Conservation (phyloP, 2,329 filamentous ascomycete genomes). For the Diplodia scrobiculata region DNA sequence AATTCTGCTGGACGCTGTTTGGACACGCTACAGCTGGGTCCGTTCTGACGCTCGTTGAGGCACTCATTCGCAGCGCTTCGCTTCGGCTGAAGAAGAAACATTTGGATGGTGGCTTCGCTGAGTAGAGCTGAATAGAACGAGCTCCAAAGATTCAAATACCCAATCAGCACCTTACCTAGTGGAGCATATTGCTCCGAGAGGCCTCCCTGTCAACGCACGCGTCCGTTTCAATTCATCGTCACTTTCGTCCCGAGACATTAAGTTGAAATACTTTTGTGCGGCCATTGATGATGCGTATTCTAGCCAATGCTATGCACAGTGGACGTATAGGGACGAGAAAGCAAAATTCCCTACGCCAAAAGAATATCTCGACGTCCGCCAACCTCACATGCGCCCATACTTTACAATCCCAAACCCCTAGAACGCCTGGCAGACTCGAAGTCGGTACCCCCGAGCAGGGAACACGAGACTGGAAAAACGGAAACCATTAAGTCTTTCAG, state of each 20-base stretch:
- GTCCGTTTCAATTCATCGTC: not conserved
- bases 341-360: conserved; percentile 18
- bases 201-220: not conserved
- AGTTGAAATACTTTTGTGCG: conserved; percentile 13
- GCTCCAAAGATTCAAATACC: no score
- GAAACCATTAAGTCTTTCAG: conserved; percentile 26
- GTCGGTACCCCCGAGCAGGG: conserved; percentile 10
- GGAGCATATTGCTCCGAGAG: not conserved
- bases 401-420: conserved; percentile 25
- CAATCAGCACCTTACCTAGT: not conserved
- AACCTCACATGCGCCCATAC: conserved; percentile 23
- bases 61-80: not conserved
- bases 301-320: conserved; percentile 28
- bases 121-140: not conserved
- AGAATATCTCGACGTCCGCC: conserved; percentile 21
- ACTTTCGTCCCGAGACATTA: not conserved
- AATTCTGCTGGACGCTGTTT: not conserved
- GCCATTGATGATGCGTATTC: conserved; percentile 20
- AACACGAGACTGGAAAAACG: conserved; percentile 11
- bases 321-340: conserved; percentile 17
- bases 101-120: not conserved
- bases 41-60: not conserved
- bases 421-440: conserved; percentile 21
- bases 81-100: not conserved
- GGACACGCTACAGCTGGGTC: not conserved